Conservation (phyloP, 2,329 filamentous ascomycete species). For the Xylariales sp. region DNA sequence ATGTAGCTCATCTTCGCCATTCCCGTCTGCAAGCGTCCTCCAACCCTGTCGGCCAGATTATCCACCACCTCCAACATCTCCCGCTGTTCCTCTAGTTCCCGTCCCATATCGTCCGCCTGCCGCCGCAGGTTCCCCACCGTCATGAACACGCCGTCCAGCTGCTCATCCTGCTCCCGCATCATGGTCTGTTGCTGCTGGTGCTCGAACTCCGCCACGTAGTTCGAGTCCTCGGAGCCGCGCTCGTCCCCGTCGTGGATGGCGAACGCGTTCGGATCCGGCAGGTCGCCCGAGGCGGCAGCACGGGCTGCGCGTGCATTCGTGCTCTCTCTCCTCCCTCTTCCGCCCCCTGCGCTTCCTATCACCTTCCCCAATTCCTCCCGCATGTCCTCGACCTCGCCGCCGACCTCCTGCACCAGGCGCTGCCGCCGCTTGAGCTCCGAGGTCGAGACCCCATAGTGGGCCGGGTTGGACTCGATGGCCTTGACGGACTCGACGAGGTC, state of each 20-base stretch:
- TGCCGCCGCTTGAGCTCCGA: constrained; percentile 78
- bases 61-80: constrained; percentile 87
- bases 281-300: constrained; percentile 34
- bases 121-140: constrained; percentile 86
- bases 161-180: constrained; percentile 91
- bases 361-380: constrained; percentile 70
- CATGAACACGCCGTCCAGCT: constrained; percentile 85
- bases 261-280: constrained; percentile 52
- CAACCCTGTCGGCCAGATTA: constrained; percentile 78
- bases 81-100: constrained; percentile 90
- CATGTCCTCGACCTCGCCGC: constrained; percentile 85
- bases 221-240: constrained; percentile 37
- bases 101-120: constrained; percentile 93
- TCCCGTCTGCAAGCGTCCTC: constrained; percentile 77
- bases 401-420: constrained; percentile 82
- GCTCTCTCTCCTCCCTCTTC: constrained; percentile 13
- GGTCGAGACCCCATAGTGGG: constrained; percentile 78
- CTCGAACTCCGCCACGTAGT: constrained; percentile 77
- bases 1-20: constrained; percentile 83
- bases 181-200: constrained; percentile 86
- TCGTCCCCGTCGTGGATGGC: constrained; percentile 45
- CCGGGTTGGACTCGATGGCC: constrained; percentile 82
- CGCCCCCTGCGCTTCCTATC: constrained; percentile 42
- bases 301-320: constrained; percentile 25
- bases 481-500: constrained; percentile 85